Percentiles rank a stretch among this genome's conserved stretches.
Conservation (phyloP, 1,139 yeast genomes). For the Yamadazyma kanchanaburiensis region DNA sequence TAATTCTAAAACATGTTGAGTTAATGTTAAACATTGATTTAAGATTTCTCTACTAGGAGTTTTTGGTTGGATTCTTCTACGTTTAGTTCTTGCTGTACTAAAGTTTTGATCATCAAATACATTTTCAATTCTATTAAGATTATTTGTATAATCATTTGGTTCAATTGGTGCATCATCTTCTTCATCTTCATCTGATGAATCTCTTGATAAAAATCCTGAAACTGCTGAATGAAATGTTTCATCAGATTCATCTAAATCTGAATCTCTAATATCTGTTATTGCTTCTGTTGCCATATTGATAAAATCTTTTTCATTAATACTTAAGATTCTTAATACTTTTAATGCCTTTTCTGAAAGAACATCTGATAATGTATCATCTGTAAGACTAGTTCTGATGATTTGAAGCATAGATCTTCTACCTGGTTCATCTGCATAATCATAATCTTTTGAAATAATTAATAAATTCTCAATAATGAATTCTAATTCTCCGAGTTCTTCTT, state of each 20-base stretch:
- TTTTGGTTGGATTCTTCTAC: slow-evolving; percentile 34
- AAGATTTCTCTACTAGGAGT: slow-evolving; percentile 49
- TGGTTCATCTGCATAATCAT: slow-evolving; percentile 87
- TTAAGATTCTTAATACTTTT: slow-evolving; percentile 63
- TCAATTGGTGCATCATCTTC: slow-evolving; percentile 15
- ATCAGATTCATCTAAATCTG: slow-evolving; percentile 45
- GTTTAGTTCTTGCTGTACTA: slow-evolving; percentile 16
- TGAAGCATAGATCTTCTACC: slow-evolving; percentile 84
- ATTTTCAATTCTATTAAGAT: slow-evolving; percentile 17
- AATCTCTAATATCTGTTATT: slow-evolving; percentile 79
- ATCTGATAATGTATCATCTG: slow-evolving; percentile 53
- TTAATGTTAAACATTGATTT: slow-evolving; percentile 64
- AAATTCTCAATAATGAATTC: slow-evolving; percentile 79
- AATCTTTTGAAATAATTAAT: slow-evolving; percentile 60
- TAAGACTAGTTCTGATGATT: slow-evolving; percentile 60
- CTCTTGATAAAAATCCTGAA: slow-evolving; percentile 29
- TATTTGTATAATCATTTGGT: slow-evolving; percentile 12
- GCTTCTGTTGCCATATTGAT: slow-evolving; percentile 83
- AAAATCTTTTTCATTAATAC: slow-evolving; percentile 81
- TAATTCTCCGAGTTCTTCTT: slow-evolving; percentile 48
- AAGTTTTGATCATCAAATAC: slow-evolving; percentile 15
- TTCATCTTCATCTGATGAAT: slow-evolving; percentile 18
- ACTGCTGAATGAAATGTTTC: slow-evolving; percentile 58
- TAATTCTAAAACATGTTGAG: slow-evolving; percentile 69
- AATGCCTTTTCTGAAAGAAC: slow-evolving; percentile 55